Percentiles rank a stretch among this genome's conserved stretches.
phyloP scores from a whole-genome alignment of 129 eudicot species.

The Heracleum sosnowskyi region DNA sequence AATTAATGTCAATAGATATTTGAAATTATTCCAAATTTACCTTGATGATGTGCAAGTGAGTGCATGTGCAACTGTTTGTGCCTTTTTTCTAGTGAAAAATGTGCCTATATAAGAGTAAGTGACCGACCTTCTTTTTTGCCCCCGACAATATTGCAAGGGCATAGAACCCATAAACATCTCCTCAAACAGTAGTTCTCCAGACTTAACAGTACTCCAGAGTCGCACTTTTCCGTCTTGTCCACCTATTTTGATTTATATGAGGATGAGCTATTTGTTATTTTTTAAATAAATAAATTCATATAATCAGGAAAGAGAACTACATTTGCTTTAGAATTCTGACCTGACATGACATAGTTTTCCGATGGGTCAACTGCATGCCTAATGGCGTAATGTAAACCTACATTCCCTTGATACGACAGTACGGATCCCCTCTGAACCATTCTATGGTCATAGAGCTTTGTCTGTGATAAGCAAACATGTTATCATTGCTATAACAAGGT shows the following conservation, averaged over 20 bases:
- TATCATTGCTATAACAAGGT: too few species aligned
- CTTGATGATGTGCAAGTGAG: not conserved
- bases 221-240: conserved; percentile 70
- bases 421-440: conserved; percentile 57
- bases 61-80: not conserved
- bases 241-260: conserved; percentile 27
- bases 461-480: conserved; percentile 27
- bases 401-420: conserved; percentile 70
- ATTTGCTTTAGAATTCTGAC: conserved; percentile 20
- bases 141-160: conserved; percentile 63
- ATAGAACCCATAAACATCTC: conserved; percentile 48
- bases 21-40: not conserved
- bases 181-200: conserved; percentile 66
- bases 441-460: conserved; percentile 83
- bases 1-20: not conserved
- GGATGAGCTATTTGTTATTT: conserved; percentile 6
- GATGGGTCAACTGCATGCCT: conserved; percentile 65
- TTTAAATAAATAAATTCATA: not conserved
- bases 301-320: not conserved
- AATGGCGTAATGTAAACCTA: conserved; percentile 49
- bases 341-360: conserved; percentile 72
- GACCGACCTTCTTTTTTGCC: conserved; percentile 31
- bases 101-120: conserved; percentile 14
- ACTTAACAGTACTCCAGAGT: conserved; percentile 65
- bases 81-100: not conserved